Base-by-base conservation (phyloP, 2,329 filamentous ascomycete species). In the Claviceps sp. region DNA sequence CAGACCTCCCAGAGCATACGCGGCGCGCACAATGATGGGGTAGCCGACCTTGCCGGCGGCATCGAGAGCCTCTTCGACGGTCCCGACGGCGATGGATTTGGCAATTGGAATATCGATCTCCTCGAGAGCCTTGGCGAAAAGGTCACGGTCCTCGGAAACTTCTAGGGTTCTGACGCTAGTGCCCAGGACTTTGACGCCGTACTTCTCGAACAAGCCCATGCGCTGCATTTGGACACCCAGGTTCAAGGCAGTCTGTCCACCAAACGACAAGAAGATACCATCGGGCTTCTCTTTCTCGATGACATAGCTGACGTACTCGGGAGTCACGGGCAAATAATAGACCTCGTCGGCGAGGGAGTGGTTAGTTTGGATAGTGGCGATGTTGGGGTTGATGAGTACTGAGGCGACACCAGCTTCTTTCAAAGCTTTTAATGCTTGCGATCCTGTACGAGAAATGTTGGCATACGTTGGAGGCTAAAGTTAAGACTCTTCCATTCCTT, bases 21-120 rank as follows among this genome's bases (percentile, higher is more conserved):
- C 93, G 58, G 93, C 94, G 67, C 93, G 89, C 59, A 97, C 90
- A 62, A 98, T 98, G 65, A 98, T 95, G 57, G 93, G 93, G 67
- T 97, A 98, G 59, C 93, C 91, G 61, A 98, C 82, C 59, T 81
- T 79, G 56, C 87, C 79, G 37, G 91, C 93, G 55, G 93, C 93
- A 40, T 87, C 82, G 49, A 98, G 76, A 55, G 93, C 93, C 67
- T 96, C 90, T 52, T 97, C 93, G 55, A 97, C 78, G 40, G 89
- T 95, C 61, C 81, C 78, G 54, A 96, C 91, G 56, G 93, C 93
- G 62, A 95, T 89, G 7, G 90, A 96, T 72, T 96, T 87, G 52
- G 93, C 93, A 62, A 97, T 96, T 54, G 93, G 93, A 61, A 97
- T 97, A 65, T 96, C 78, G 66, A 98, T 98, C 75, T 97, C 91